Conservation (phyloP, 2,329 filamentous ascomycete genomes). For the Penicillium palitans region DNA sequence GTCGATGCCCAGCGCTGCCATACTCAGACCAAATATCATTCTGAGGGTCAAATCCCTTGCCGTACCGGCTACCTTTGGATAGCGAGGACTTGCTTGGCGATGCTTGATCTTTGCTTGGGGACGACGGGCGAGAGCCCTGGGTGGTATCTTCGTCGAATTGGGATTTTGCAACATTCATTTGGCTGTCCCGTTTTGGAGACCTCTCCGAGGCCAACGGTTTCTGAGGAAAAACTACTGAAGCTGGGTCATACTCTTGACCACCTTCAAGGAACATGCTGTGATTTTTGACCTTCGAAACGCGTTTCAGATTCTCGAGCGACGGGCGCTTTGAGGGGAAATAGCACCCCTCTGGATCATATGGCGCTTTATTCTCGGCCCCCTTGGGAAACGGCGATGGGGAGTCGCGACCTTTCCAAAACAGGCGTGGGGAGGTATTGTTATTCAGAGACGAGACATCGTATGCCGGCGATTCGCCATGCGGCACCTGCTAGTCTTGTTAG, state of each 20-base stretch:
- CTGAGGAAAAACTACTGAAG: conserved; percentile 73
- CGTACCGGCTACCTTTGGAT: conserved; percentile 62
- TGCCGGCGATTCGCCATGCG: conserved; percentile 73
- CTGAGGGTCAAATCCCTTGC: conserved; percentile 64
- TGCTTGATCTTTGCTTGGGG: conserved; percentile 67
- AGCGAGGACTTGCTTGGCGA: conserved; percentile 91
- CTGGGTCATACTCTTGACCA: conserved; percentile 88
- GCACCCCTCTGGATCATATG: conserved; percentile 59
- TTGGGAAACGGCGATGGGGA: conserved; percentile 66
- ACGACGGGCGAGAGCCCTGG: conserved; percentile 42
- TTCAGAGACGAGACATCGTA: conserved; percentile 79
- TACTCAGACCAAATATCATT: conserved; percentile 63
- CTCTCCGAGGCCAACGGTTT: conserved; percentile 70
- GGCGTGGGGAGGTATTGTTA: conserved; percentile 68
- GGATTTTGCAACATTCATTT: conserved; percentile 67
- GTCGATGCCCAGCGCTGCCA: conserved; percentile 67
- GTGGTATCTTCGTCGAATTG: conserved; percentile 23
- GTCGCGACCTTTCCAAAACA: conserved; percentile 84
- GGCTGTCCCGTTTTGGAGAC: conserved; percentile 60
- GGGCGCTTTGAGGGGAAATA: conserved; percentile 76
- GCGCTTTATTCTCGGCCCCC: conserved; percentile 68
- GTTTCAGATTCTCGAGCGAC: conserved; percentile 93
- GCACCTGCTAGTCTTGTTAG: conserved; percentile 59
- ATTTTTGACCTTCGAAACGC: conserved; percentile 93
- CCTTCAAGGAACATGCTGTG: conserved; percentile 96